Percentiles rank a stretch among this genome's conserved stretches.
Evolutionary conservation across 2,329 filamentous ascomycete species (phyloP).

Genomic region (Trichoderma lentiforme): DNA sequence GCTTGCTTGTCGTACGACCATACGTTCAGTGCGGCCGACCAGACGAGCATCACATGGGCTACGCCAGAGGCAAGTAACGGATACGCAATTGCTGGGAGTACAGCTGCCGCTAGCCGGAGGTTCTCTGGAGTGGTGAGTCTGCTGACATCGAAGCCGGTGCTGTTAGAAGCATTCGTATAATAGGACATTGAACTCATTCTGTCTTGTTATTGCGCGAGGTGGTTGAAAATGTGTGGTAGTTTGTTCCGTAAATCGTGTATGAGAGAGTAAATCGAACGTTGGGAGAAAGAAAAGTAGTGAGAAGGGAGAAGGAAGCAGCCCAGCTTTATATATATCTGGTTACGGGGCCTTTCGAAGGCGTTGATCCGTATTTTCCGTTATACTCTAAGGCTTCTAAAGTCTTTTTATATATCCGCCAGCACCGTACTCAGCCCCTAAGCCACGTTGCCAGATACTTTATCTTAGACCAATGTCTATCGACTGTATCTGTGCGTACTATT

Average conservation of each 20-base stretch:
- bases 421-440: too few species aligned
- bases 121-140: not conserved
- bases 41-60: not conserved
- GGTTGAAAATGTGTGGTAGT: not conserved
- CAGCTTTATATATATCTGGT: not conserved
- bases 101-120: not conserved
- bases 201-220: not conserved
- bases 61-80: not conserved
- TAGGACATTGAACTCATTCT: not conserved
- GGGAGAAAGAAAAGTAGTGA: not conserved
- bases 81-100: not conserved
- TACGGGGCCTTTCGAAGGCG: not conserved
- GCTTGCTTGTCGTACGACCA: not conserved
- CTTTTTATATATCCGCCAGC: too few species aligned
- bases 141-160: not conserved
- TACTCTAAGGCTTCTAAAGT: too few species aligned
- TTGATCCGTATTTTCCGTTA: too few species aligned
- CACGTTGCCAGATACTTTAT: too few species aligned
- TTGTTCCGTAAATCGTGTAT: not conserved
- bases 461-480: too few species aligned
- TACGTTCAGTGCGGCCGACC: not conserved
- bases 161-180: not conserved
- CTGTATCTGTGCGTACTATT: too few species aligned
- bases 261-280: not conserved
- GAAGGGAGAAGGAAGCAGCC: not conserved